phyloP scores from a whole-genome alignment of 2,329 filamentous ascomycete genomes.

The Fusarium globosum region DNA sequence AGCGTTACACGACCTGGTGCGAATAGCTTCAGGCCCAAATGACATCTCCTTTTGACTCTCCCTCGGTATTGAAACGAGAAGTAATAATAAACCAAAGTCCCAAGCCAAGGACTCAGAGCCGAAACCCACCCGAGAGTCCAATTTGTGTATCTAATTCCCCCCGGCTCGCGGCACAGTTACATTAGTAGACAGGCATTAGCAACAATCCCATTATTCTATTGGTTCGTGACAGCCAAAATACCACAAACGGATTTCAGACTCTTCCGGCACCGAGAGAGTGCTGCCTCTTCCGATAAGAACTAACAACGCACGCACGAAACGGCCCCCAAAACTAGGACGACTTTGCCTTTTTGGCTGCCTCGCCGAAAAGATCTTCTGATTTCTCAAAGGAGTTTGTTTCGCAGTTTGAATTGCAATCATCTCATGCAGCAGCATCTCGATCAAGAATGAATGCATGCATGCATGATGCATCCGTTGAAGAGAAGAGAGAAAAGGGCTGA shows the following conservation, averaged over 20 bases:
- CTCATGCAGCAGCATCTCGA: not conserved
- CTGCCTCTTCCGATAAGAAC: not conserved
- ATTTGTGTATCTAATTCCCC: not conserved
- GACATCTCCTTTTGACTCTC: not conserved
- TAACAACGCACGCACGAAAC: not conserved
- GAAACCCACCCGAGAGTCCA: not conserved
- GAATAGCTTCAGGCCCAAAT: slow-evolving; percentile 22
- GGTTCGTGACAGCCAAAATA: slow-evolving; percentile 18
- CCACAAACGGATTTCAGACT: not conserved
- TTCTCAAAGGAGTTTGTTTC: not conserved
- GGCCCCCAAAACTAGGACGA: slow-evolving; percentile 29
- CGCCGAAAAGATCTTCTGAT: not conserved
- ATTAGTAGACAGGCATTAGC: not conserved
- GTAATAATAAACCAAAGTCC: slow-evolving; percentile 16
- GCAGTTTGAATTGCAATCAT: not conserved
- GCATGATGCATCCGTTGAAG: slow-evolving; percentile 11
- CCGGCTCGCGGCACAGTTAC: not conserved
- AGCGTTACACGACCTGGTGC: not conserved
- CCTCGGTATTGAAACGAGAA: not conserved
- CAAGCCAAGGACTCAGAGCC: not conserved
- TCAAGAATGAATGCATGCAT: not conserved
- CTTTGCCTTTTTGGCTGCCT: slow-evolving; percentile 33
- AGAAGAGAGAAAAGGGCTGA: slow-evolving; percentile 1
- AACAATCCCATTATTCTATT: not conserved
- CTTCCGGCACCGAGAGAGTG: not conserved